Evolutionary conservation across 2,329 filamentous ascomycete species (phyloP), one percentile per base, ranked within the genome.

Genomic region (Dactylellina cionopaga): DNA sequence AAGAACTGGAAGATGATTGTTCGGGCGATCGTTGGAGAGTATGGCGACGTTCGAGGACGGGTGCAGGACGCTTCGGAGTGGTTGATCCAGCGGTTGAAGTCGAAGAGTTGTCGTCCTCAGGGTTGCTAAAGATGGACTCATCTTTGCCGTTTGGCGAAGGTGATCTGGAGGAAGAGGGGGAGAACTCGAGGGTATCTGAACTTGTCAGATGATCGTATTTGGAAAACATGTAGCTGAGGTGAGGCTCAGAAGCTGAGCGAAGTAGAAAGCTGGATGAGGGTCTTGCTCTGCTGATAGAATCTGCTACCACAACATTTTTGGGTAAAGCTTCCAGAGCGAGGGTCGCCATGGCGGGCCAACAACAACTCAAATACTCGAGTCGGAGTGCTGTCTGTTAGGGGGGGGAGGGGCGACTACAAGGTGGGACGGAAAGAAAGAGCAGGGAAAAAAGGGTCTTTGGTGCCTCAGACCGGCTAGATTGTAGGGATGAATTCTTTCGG

Each of bases 151-250:
- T 71, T 47, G 66, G 66, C 35, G 66, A 71, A 9, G 66, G 66
- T 15, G 66, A 71, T 31, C 66, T 55, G 22, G 66, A 71, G 6
- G 66, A 71, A 24, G 66, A 71, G 15, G 66, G 66, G 24, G 66
- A 71, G 33, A 71, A 71, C 27, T 64, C 66, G n/a, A 64, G 41
- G 31, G 58, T 51, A 17, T 58, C 66, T n/a, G 55, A 44, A 27
- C 65, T 39, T 22, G 46, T 15, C 24, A 70, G 55, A 10, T 63
- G 66, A 31, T 71, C 66, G 54, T 51, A 64, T 27, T 71, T 71
- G 43, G 66, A 63, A 58, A 71, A 71, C 66, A 71, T 71, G 66
- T 64, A 71, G 66, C 52, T 71, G 44, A 71, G 66, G 35, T 71
- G 66, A 46, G 66, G 66, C 51, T 71, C 66, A 37, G 66, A 71